Conservation (phyloP, 2,329 filamentous ascomycete genomes). For the Neoscytalidium dimidiatum region DNA sequence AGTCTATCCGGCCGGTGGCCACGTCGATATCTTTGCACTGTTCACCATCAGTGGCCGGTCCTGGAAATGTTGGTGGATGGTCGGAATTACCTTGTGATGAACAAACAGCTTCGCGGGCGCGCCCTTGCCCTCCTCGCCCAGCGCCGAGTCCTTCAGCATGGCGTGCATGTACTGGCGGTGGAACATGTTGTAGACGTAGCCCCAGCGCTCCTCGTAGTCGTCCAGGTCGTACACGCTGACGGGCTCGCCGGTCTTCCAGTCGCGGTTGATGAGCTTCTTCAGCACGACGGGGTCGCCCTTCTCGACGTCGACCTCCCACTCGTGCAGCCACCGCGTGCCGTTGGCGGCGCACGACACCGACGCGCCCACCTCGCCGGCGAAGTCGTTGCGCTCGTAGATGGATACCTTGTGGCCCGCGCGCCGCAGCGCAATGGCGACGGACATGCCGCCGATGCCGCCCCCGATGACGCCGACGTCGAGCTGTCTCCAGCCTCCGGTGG, state of each 20-base stretch:
- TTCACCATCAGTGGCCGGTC: not conserved
- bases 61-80: not conserved
- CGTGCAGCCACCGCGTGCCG: slow-evolving; percentile 68
- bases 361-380: slow-evolving; percentile 65
- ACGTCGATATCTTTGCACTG: slow-evolving; percentile 56
- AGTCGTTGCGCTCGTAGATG: slow-evolving; percentile 68
- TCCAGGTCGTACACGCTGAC: slow-evolving; percentile 64
- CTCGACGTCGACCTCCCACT: slow-evolving; percentile 66
- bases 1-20: slow-evolving; percentile 37
- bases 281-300: slow-evolving; percentile 68
- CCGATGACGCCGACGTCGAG: slow-evolving; percentile 48
- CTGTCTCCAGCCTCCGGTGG: slow-evolving; percentile 24
- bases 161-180: slow-evolving; percentile 69
- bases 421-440: slow-evolving; percentile 53
- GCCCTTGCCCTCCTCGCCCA: slow-evolving; percentile 56
- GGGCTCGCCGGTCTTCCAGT: slow-evolving; percentile 69
- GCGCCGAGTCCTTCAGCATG: slow-evolving; percentile 64
- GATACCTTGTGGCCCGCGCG: slow-evolving; percentile 58
- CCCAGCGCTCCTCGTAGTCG: slow-evolving; percentile 68
- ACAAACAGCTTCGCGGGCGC: slow-evolving; percentile 59
- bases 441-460: slow-evolving; percentile 57
- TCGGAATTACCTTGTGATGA: slow-evolving; percentile 50
- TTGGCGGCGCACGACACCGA: slow-evolving; percentile 62
- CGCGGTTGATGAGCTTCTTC: slow-evolving; percentile 66
- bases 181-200: slow-evolving; percentile 68